Base-by-base conservation (phyloP, 2,329 filamentous ascomycete species). In the Cladosporium colombiae region DNA sequence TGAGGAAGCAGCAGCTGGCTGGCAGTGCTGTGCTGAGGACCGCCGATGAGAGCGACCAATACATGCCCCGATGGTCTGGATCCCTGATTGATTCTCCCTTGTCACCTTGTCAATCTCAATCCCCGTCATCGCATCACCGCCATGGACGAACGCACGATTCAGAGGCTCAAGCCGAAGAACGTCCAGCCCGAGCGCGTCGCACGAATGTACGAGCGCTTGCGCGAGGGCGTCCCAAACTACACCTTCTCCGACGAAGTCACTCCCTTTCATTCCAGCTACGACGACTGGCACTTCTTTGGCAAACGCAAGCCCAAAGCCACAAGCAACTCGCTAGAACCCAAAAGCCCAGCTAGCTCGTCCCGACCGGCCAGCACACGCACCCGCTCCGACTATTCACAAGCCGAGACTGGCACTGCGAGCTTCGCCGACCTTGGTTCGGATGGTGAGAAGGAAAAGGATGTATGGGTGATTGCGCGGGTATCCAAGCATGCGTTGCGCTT, bases 401-500 rank as follows among this genome's bases (percentile, higher is more conserved):
- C 60, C 55, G 73, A 74, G n/a, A 71, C 72, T 31, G 50, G 40
- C 21, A 25, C 50, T 5, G 49, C 46, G 11, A 52, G 16, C n/a
- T 49, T 62, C 21, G 61, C 61, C 50, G 50, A 35, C 18, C 35
- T 50, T 13, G 50, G 23, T 21, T 56, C 64, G 25, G 61, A 65
- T 7, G 64, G 58, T 21, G 70, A 72, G 67, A 68, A 70, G 52
- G 71, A 73, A 62, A 68, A 70, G 62, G 71, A 75, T 40, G 52
- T 69, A 18, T 84, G 85, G 8, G 89, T 97, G 6, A 83, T 97
- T 31, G 94, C 93, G 52, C 88, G 92, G 25, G 84, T 97, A 53
- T 97, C 93, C 0, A 89, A 87, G 68, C 92, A 97, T 78, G 85
- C 89, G 18, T 82, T 97, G 62, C 88, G 93, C 8, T 87, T 97